phyloP scores from a whole-genome alignment of 2,329 filamentous ascomycete species.

The Cercospora sesami region DNA sequence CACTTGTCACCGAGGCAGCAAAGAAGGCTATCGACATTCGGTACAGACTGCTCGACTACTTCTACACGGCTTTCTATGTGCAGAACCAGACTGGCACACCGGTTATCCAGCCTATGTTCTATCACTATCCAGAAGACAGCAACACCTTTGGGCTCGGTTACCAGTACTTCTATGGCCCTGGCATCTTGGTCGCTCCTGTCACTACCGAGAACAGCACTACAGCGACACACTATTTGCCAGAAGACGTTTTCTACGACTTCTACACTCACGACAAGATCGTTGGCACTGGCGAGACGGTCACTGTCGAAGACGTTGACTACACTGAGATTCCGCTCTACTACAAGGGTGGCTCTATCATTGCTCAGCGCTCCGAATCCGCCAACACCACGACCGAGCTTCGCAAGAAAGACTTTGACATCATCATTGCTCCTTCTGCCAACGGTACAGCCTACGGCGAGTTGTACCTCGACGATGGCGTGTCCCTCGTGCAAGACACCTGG shows the following conservation, averaged over 20 bases:
- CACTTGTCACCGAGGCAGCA: constrained; percentile 62
- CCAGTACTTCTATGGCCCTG: constrained; percentile 62
- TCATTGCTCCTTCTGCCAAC: constrained; percentile 64
- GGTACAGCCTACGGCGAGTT: constrained; percentile 66
- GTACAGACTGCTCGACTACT: constrained; percentile 77
- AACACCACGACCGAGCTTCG: constrained; percentile 66
- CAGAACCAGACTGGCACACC: constrained; percentile 64
- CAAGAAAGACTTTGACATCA: constrained; percentile 66
- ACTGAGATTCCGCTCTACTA: constrained; percentile 67
- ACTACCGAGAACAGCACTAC: constrained; percentile 53
- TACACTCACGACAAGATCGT: constrained; percentile 52
- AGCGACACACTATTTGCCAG: constrained; percentile 58
- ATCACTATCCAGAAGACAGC: constrained; percentile 62
- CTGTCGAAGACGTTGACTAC: constrained; percentile 48
- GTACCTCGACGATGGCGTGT: constrained; percentile 77
- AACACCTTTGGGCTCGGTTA: constrained; percentile 55
- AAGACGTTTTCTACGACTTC: constrained; percentile 63
- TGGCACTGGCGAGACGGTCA: constrained; percentile 50
- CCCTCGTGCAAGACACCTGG: constrained; percentile 58
- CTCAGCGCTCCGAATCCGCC: constrained; percentile 55
- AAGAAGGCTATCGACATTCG: constrained; percentile 68
- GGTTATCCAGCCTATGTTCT: constrained; percentile 69
- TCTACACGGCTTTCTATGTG: constrained; percentile 69
- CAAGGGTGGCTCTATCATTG: constrained; percentile 65
- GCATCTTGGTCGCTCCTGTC: constrained; percentile 59